Evolutionary conservation across 768 basidiomycete species (phyloP), one percentile per base, ranked within the genome.

Genomic region (Gloeopeniophorella convolvens): DNA sequence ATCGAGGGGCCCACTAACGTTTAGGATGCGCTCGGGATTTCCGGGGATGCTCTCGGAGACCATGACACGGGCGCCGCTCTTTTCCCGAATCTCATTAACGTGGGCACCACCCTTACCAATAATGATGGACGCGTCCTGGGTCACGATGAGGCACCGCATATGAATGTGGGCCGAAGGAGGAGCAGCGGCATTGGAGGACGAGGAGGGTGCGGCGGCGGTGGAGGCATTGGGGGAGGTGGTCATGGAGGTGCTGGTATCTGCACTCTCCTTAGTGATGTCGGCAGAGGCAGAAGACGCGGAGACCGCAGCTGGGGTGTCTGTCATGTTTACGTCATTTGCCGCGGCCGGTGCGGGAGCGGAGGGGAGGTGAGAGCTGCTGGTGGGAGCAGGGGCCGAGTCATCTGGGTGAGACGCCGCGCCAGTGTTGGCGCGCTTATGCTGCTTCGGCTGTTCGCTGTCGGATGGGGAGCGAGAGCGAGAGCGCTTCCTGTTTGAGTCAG

Each of bases 21-120:
- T 94, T 60, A 99, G 73, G 58, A 99, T 97, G 39, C 96, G 84
- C 70, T 99, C 96, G n/a, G 96, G 96, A 65, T 98, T 98, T 8
- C 95, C 95, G 3, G 96, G 92, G 53, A 98, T 97, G 64, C 92
- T 92, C 72, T 99, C 96, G 16, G 93, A 98, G 40, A 99, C 92
- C 74, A 93, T 89, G 60, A 98, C 92, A 42, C 92, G 79, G 12
- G 95, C 94, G 36, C 91, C 92, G 58, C 90, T 93, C 75, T 95
- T 96, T 68, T 98, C 96, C 54, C 96, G 77, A 56, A 99, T 98
- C 69, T 99, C 96, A 62, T 96, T 97, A 60, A 99, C 94, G 70
- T 98, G 96, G 36, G 87, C 79, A 57, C 95, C 95, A 42, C 75
- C 88, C 69, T 92, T 91, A 31, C 96, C 96, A 59, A 99, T 99